Evolutionary conservation across 2,329 filamentous ascomycete genomes (phyloP).

Genomic region (Cladosporium phlei): DNA sequence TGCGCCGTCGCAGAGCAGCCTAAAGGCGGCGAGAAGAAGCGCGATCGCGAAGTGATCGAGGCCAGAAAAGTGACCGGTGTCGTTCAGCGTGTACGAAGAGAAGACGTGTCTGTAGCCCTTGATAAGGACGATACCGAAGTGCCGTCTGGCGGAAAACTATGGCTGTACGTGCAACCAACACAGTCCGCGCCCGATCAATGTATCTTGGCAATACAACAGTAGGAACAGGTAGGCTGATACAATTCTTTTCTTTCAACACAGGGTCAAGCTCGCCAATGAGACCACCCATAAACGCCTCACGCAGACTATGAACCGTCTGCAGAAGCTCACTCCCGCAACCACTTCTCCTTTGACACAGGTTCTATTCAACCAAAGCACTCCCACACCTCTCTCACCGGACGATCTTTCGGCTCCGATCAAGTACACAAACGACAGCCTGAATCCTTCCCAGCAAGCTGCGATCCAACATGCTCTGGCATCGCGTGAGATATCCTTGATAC

Average conservation of each 20-base stretch:
- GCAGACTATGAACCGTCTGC: slow-evolving; percentile 58
- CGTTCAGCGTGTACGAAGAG: slow-evolving; percentile 58
- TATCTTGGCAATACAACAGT: neutral
- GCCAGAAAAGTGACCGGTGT: slow-evolving; percentile 66
- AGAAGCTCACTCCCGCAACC: slow-evolving; percentile 52
- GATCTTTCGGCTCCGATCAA: slow-evolving; percentile 44
- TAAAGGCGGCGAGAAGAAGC: slow-evolving; percentile 64
- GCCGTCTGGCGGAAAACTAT: slow-evolving; percentile 50
- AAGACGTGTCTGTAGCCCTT: slow-evolving; percentile 61
- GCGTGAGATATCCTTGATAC: slow-evolving; percentile 79
- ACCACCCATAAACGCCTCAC: slow-evolving; percentile 63
- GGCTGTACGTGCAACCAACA: slow-evolving; percentile 50
- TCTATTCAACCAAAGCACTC: slow-evolving; percentile 55
- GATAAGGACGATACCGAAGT: slow-evolving; percentile 59
- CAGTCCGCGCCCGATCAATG: slow-evolving; percentile 1
- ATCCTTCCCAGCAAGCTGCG: slow-evolving; percentile 59
- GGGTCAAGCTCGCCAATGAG: slow-evolving; percentile 63
- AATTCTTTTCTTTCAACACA: slow-evolving; percentile 30
- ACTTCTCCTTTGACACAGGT: slow-evolving; percentile 56
- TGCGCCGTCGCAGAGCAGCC: slow-evolving; percentile 72
- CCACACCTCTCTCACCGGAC: slow-evolving; percentile 42
- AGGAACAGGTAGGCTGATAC: slow-evolving; percentile 30
- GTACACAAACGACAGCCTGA: slow-evolving; percentile 54
- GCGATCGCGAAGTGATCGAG: slow-evolving; percentile 66
- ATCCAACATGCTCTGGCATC: slow-evolving; percentile 78